A percentile compares a stretch with the other conserved stretches of the same genome.
phyloP scores from a whole-genome alignment of 768 basidiomycete genomes.

The Megacollybia marginata region DNA sequence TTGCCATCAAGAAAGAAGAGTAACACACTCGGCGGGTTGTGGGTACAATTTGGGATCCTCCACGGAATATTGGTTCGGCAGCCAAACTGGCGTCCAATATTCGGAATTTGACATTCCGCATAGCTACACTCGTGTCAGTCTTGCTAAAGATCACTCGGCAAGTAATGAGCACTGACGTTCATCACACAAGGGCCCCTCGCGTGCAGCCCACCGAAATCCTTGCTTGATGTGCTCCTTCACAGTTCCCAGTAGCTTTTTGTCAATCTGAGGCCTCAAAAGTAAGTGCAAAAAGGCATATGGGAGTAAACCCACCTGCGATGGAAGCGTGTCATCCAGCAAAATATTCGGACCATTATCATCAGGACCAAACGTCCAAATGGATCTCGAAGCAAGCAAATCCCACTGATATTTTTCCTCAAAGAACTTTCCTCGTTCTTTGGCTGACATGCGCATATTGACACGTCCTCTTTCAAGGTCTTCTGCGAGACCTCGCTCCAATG shows the following conservation, averaged over 20 bases:
- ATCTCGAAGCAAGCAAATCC: conserved; percentile 94
- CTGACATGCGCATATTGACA: conserved; percentile 90
- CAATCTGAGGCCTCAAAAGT: conserved; percentile 43
- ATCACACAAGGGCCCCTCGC: conserved; percentile 96
- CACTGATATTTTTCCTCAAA: conserved; percentile 98
- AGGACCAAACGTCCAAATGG: conserved; percentile 99
- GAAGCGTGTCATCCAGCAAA: conserved; percentile 91
- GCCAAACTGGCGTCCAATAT: conserved; percentile 89
- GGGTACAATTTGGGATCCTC: conserved; percentile 97
- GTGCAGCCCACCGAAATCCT: conserved; percentile 98
- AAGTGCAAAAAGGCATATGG: not conserved
- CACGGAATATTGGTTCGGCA: conserved; percentile 94
- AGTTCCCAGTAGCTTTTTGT: conserved; percentile 84
- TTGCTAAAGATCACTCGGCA: conserved; percentile 2
- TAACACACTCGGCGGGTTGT: conserved; percentile 99
- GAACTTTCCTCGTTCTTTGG: conserved; percentile 91
- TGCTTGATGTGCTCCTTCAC: conserved; percentile 97
- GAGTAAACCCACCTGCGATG: conserved; percentile 62
- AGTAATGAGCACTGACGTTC: conserved; percentile 73
- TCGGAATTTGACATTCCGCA: conserved; percentile 98
- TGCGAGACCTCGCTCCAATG: conserved; percentile 89
- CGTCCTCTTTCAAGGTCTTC: conserved; percentile 94
- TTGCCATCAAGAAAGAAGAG: conserved; percentile 96
- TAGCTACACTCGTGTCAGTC: conserved; percentile 47
- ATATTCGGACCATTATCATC: conserved; percentile 94